Evolutionary conservation across 2,329 filamentous ascomycete genomes (phyloP).

Genomic region (Fusarium hostae): DNA sequence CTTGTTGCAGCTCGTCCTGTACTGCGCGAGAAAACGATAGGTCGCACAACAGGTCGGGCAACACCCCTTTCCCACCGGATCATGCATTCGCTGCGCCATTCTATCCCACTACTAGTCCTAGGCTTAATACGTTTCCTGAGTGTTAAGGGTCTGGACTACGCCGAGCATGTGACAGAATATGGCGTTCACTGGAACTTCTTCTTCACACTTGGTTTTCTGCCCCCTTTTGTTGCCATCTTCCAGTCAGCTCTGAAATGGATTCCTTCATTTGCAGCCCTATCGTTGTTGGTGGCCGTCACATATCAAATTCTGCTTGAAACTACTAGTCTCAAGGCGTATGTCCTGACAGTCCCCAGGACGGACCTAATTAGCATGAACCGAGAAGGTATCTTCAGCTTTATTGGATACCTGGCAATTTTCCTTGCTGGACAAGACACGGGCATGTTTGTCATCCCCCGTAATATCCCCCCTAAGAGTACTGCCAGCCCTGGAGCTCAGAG

Average conservation of each 20-base stretch:
- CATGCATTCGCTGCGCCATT: slow-evolving; percentile 76
- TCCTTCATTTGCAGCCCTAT: slow-evolving; percentile 80
- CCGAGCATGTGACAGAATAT: slow-evolving; percentile 96
- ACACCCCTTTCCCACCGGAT: slow-evolving; percentile 69
- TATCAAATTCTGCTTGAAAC: slow-evolving; percentile 83
- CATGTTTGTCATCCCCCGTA: slow-evolving; percentile 78
- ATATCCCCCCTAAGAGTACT: slow-evolving; percentile 56
- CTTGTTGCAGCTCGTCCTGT: slow-evolving; percentile 87
- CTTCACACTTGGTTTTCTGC: slow-evolving; percentile 90
- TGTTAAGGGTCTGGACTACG: slow-evolving; percentile 95
- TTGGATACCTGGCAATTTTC: slow-evolving; percentile 95
- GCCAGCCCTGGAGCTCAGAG: slow-evolving; percentile 59
- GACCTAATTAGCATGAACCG: slow-evolving; percentile 89
- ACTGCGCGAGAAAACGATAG: slow-evolving; percentile 72
- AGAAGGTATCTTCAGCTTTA: slow-evolving; percentile 94
- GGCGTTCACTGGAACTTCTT: slow-evolving; percentile 99
- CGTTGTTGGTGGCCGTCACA: slow-evolving; percentile 71
- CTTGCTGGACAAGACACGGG: slow-evolving; percentile 88
- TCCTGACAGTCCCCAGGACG: slow-evolving; percentile 82
- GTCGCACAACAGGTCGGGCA: slow-evolving; percentile 59
- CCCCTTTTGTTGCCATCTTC: slow-evolving; percentile 87
- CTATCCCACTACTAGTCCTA: slow-evolving; percentile 82
- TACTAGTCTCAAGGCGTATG: slow-evolving; percentile 82
- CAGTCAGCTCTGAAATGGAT: slow-evolving; percentile 76
- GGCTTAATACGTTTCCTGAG: slow-evolving; percentile 85